These are phyloP conservation scores for Prunus yedoensis DNA, from an alignment of 331 rosid species.

Conservation along the genomic window DNA sequence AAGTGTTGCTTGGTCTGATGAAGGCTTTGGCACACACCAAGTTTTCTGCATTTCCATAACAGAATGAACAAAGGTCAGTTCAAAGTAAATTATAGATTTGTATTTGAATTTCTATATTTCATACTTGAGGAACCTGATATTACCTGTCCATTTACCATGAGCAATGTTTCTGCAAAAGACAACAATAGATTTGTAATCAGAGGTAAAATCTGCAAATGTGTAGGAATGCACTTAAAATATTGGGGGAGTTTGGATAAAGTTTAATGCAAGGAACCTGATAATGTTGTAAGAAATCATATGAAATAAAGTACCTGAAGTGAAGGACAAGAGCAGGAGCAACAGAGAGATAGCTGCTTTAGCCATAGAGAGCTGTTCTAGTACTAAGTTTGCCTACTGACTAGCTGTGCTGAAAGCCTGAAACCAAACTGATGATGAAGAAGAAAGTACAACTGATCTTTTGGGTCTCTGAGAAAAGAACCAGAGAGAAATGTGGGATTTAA, in stretches of 20 bases:
- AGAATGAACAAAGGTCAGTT: conserved; percentile 1
- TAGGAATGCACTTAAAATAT: no score
- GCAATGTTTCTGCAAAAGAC: conserved; percentile 30
- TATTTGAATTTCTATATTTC: background rate
- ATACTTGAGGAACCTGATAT: background rate
- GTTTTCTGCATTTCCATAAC: conserved; percentile 48
- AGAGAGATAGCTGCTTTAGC: conserved; percentile 46
- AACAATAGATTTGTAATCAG: background rate
- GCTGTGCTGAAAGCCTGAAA: no score
- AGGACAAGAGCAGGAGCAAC: conserved; percentile 44
- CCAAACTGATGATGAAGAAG: background rate
- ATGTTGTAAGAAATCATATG: background rate
- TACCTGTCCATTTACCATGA: conserved; percentile 61
- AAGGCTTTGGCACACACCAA: conserved; percentile 93
- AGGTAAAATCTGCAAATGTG: background rate
- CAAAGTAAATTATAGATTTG: no score
- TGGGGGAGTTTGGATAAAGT: no score
- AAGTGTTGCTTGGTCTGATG: conserved; percentile 80
- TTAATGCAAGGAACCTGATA: background rate
- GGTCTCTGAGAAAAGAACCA: background rate
- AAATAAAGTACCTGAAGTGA: conserved; percentile 45
- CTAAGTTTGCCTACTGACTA: background rate
- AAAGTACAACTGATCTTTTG: background rate
- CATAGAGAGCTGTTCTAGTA: conserved; percentile 34
- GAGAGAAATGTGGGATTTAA: background rate